phyloP scores from a whole-genome alignment of 2,329 filamentous ascomycete species.

The Onygenales sp. region DNA sequence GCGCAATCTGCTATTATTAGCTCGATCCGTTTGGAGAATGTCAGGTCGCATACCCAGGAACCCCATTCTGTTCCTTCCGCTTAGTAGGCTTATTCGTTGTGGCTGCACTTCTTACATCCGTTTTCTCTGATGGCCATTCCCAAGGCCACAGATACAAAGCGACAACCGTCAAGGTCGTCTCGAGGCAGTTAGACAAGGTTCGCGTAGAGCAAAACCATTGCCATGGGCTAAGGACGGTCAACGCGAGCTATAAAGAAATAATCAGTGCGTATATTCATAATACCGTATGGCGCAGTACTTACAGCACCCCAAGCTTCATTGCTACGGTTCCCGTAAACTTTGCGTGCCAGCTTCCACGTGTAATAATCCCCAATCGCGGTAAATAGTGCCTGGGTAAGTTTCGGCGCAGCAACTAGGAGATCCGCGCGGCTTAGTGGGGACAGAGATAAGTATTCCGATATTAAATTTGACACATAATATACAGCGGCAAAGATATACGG shows the following conservation, averaged over 20 bases:
- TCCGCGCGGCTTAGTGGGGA: constrained; percentile 51
- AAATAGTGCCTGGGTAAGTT: constrained; percentile 64
- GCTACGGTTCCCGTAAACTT: constrained; percentile 59
- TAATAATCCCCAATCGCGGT: constrained; percentile 75
- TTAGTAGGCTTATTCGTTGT: neutral
- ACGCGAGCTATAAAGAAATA: constrained; percentile 46
- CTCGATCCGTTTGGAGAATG: neutral
- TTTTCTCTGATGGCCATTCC: constrained; percentile 45
- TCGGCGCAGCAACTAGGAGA: constrained; percentile 63
- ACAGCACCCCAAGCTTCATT: constrained; percentile 61
- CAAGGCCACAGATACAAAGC: constrained; percentile 84
- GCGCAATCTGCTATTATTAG: constrained; percentile 38
- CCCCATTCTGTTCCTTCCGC: neutral
- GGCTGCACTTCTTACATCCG: constrained; percentile 4
- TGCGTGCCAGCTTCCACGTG: constrained; percentile 72
- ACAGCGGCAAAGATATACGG: constrained; percentile 73
- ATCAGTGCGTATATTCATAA: constrained; percentile 8
- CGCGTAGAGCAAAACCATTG: constrained; percentile 93
- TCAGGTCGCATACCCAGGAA: constrained; percentile 18
- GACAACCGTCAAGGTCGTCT: constrained; percentile 74
- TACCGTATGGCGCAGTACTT: constrained; percentile 26
- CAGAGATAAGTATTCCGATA: constrained; percentile 47
- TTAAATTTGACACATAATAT: constrained; percentile 54
- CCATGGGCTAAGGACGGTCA: constrained; percentile 74
- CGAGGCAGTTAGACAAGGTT: constrained; percentile 88